Evolutionary conservation across 129 eudicot species (phyloP).

Genomic region (Flaveria trinervia): DNA sequence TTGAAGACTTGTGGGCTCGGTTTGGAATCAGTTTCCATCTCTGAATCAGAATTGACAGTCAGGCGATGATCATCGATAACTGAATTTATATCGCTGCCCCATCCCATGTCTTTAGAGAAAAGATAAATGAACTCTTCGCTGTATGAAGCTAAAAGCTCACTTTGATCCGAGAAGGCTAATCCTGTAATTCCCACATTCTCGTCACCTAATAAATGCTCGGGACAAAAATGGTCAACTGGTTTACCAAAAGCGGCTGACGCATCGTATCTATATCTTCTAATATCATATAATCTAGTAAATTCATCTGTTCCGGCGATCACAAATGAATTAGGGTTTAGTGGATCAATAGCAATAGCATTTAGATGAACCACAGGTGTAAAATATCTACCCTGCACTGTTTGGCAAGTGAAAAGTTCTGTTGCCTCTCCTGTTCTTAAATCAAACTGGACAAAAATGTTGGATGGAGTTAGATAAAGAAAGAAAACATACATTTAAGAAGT

Average conservation of each 20-base stretch:
- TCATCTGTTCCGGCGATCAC: conserved; percentile 72
- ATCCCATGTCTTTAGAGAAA: conserved; percentile 71
- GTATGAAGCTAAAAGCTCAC: conserved; percentile 77
- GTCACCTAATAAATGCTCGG: conserved; percentile 60
- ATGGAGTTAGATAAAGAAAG: not conserved
- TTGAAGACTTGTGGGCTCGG: conserved; percentile 59
- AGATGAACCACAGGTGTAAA: conserved; percentile 44
- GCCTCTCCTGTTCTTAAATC: conserved; percentile 74
- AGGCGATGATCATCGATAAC: conserved; percentile 24
- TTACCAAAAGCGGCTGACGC: conserved; percentile 57
- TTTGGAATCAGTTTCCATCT: conserved; percentile 38
- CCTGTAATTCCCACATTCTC: conserved; percentile 67
- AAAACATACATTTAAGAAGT: not conserved
- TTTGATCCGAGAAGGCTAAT: conserved; percentile 65
- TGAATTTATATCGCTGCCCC: conserved; percentile 44
- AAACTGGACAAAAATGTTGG: conserved; percentile 46
- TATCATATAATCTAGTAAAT: conserved; percentile 71
- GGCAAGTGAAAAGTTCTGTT: conserved; percentile 66
- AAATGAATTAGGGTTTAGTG: conserved; percentile 69
- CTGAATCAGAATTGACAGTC: conserved; percentile 32
- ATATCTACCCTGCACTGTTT: conserved; percentile 37
- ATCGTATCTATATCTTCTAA: conserved; percentile 54
- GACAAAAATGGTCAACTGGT: conserved; percentile 69
- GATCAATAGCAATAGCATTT: conserved; percentile 69
- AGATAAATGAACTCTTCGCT: conserved; percentile 63